Percentiles rank a stretch among this genome's conserved stretches.
Evolutionary conservation across 306 rosid species (phyloP).

Genomic region (Pyrus communis): DNA sequence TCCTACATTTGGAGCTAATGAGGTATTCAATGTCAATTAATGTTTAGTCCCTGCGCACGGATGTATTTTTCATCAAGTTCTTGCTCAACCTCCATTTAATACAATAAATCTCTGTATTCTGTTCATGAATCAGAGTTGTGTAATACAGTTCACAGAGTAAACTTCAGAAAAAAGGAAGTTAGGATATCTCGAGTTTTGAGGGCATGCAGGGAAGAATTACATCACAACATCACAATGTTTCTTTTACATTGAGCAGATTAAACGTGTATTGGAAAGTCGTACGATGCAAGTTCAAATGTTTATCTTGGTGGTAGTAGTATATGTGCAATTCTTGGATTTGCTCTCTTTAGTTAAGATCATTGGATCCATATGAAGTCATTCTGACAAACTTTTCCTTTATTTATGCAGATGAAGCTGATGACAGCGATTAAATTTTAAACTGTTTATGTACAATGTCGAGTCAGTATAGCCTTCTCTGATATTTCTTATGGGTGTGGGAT

Average conservation of each 20-base stretch:
- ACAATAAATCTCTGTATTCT: not conserved
- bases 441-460: slow-evolving; percentile 8
- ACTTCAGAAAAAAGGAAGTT: not conserved
- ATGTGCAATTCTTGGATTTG: not conserved
- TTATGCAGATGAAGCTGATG: slow-evolving; percentile 11
- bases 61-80: not conserved
- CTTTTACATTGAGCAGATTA: not conserved
- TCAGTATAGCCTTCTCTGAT: not conserved
- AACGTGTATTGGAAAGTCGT: not conserved
- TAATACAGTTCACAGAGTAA: not conserved
- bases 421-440: not conserved
- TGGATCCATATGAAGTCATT: not conserved
- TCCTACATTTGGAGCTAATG: not conserved
- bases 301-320: not conserved
- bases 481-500: not conserved
- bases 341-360: not conserved
- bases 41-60: no score
- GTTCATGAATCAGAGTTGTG: not conserved
- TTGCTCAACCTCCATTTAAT: not conserved
- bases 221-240: no score
- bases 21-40: not conserved
- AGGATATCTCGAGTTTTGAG: not conserved
- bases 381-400: not conserved
- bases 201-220: no score
- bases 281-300: not conserved